Evolutionary conservation across 2,329 filamentous ascomycete genomes (phyloP).

Genomic region (Beauveria sp.): DNA sequence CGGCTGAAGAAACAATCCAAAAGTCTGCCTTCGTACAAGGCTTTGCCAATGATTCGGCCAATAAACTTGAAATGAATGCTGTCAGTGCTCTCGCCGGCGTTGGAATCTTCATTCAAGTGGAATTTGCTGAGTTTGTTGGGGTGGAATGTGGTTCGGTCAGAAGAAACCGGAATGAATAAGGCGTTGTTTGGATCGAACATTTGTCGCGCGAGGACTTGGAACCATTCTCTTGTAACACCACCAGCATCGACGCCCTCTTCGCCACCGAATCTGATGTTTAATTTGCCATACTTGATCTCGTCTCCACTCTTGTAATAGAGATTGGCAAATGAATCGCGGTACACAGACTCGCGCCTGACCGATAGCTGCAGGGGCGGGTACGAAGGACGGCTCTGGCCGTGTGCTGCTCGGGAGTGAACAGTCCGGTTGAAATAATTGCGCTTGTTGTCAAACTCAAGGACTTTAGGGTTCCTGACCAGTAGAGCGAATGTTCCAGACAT

Average conservation of each 20-base stretch:
- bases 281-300: constrained; percentile 98
- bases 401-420: constrained; percentile 64
- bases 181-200: constrained; percentile 99
- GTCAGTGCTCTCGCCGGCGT: constrained; percentile 86
- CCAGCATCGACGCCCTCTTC: constrained; percentile 98
- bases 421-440: constrained; percentile 97
- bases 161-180: constrained; percentile 91
- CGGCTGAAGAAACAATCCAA: constrained; percentile 98
- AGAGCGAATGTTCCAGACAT: constrained; percentile 98
- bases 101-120: constrained; percentile 3
- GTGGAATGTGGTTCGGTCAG: constrained; percentile 96
- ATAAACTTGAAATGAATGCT: constrained; percentile 99
- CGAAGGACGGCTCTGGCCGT: constrained; percentile 61
- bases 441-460: constrained; percentile 98
- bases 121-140: constrained; percentile 74
- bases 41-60: constrained; percentile 95
- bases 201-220: constrained; percentile 90
- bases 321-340: constrained; percentile 97
- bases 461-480: constrained; percentile 96
- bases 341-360: constrained; percentile 89
- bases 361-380: constrained; percentile 72
- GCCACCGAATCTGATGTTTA: constrained; percentile 94
- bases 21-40: constrained; percentile 88
- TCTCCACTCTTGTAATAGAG: constrained; percentile 94
- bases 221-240: constrained; percentile 97